These are phyloP conservation scores for Leccinum sublutescens DNA, from an alignment of 768 basidiomycete genomes.

Conservation along the genomic window DNA sequence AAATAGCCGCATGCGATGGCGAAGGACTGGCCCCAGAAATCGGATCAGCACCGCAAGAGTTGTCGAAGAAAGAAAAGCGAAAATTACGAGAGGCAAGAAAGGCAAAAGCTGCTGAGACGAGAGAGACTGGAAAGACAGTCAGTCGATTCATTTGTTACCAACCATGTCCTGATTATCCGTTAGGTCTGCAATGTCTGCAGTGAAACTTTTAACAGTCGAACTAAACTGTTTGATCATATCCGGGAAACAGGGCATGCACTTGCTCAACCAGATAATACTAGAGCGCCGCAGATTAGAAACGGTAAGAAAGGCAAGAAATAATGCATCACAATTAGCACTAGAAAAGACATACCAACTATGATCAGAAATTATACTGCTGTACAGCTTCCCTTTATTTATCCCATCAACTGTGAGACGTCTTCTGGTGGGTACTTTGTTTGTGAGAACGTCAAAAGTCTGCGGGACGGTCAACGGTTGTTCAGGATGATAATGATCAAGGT, in stretches of 20 bases:
- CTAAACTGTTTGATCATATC: conserved; percentile 75
- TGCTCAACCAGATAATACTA: conserved; percentile 36
- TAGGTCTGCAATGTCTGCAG: conserved; percentile 69
- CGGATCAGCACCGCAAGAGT: conserved; percentile 20
- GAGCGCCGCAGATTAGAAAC: conserved; percentile 33
- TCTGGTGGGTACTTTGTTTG: conserved; percentile 96
- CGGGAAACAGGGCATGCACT: conserved; percentile 68
- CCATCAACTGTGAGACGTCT: conserved; percentile 91
- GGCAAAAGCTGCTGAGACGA: conserved; percentile 23
- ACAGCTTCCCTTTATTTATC: conserved; percentile 38
- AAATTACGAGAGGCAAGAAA: conserved; percentile 77
- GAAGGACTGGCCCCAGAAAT: background rate
- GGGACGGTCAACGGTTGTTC: conserved; percentile 7
- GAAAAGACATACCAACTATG: conserved; percentile 7
- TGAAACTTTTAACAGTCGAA: conserved; percentile 61
- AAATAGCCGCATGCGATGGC: conserved; percentile 1
- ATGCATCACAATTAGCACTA: conserved; percentile 7
- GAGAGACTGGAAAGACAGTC: background rate
- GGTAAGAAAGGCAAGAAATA: conserved; percentile 30
- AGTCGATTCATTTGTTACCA: conserved; percentile 2
- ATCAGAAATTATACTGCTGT: conserved; percentile 2
- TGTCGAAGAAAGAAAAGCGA: conserved; percentile 82
- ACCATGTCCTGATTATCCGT: conserved; percentile 8
- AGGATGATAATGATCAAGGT: conserved; percentile 12
- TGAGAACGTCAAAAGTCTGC: conserved; percentile 88